phyloP scores from a whole-genome alignment of 352 stramenopile species.

The Phytophthora quininea region DNA sequence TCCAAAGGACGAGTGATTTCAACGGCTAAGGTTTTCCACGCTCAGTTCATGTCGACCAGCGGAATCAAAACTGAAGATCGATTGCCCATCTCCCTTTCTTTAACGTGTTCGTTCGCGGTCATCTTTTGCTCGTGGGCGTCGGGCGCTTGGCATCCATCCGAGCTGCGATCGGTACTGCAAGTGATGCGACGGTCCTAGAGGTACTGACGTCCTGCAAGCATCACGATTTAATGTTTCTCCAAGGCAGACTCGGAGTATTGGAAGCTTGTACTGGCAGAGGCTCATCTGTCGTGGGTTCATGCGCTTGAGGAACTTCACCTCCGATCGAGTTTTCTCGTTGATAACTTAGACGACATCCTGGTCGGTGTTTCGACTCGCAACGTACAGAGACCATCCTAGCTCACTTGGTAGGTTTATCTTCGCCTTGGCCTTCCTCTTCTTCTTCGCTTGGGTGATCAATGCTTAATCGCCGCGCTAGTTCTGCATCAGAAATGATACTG shows the following conservation, averaged over 20 bases:
- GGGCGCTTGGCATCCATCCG: not conserved
- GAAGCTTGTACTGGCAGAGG: too few species aligned
- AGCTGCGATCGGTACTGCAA: not conserved
- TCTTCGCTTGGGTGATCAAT: conserved; percentile 46
- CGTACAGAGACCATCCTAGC: conserved; percentile 1
- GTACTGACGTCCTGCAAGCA: too few species aligned
- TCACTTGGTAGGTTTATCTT: conserved; percentile 25
- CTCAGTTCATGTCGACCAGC: not conserved
- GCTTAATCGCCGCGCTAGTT: conserved; percentile 57
- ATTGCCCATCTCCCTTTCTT: not conserved
- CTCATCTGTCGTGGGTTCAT: too few species aligned
- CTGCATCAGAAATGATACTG: conserved; percentile 59
- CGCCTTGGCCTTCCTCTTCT: conserved; percentile 40
- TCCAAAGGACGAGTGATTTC: not conserved
- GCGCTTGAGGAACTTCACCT: too few species aligned
- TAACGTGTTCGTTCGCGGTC: not conserved
- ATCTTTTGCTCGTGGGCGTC: not conserved
- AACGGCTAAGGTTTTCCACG: not conserved
- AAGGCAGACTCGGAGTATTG: too few species aligned
- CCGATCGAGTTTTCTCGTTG: too few species aligned
- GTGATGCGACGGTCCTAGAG: too few species aligned
- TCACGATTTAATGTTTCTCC: not conserved
- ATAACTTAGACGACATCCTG: not conserved
- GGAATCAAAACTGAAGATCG: conserved; percentile 1
- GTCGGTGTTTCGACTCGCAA: too few species aligned